phyloP scores from a whole-genome alignment of 225 moss, liverwort and hornwort species.

The Rhytidiadelphus loreus region DNA sequence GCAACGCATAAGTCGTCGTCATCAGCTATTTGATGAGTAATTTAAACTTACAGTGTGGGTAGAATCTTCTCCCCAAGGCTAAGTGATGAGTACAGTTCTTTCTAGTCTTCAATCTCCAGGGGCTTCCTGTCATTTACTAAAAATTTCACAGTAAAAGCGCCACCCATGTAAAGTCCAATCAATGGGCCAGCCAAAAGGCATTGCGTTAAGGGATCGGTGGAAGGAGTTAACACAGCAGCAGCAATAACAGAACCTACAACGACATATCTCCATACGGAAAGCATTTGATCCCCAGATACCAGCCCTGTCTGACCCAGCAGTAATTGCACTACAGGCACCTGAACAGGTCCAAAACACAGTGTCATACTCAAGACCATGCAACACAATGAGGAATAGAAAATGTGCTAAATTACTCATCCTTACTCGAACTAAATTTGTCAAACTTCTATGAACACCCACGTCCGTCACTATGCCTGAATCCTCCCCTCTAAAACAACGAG shows the following conservation, averaged over 20 bases:
- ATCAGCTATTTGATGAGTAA: slow-evolving; percentile 24
- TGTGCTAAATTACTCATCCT: neutral
- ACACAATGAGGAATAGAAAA: neutral
- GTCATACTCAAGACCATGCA: neutral
- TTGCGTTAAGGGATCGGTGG: slow-evolving; percentile 92
- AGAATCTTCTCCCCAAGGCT: slow-evolving; percentile 16
- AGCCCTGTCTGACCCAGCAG: slow-evolving; percentile 83
- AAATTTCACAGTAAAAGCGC: slow-evolving; percentile 71
- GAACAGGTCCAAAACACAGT: slow-evolving; percentile 2
- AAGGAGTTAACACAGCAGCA: slow-evolving; percentile 87
- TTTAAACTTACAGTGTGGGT: slow-evolving; percentile 30
- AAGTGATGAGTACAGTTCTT: slow-evolving; percentile 11
- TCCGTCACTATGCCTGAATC: neutral
- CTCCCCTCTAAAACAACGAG: neutral
- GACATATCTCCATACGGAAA: slow-evolving; percentile 92
- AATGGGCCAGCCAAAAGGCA: slow-evolving; percentile 83
- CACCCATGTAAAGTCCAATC: slow-evolving; percentile 79
- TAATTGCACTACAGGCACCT: slow-evolving; percentile 97
- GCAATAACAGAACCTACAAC: slow-evolving; percentile 86
- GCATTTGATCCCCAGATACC: slow-evolving; percentile 84
- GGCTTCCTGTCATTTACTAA: slow-evolving; percentile 17
- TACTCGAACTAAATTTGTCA: neutral
- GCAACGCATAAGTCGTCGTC: slow-evolving; percentile 1
- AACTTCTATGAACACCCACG: neutral
- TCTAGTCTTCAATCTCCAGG: slow-evolving; percentile 29